These are phyloP conservation scores for Oxalis stricta DNA, from an alignment of 441 rosid genomes.

Conservation along the genomic window DNA sequence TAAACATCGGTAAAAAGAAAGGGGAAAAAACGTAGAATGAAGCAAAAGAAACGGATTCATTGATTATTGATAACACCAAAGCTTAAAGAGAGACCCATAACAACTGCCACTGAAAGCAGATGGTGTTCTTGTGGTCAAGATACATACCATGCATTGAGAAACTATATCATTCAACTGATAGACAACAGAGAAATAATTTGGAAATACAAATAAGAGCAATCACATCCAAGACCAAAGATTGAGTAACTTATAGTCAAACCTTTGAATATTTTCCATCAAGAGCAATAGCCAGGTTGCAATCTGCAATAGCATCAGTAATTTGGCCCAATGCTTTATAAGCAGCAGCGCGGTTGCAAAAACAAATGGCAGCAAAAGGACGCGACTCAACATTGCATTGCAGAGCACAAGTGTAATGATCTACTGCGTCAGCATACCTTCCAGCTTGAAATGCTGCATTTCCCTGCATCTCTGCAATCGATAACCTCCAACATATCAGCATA, in stretches of 20 bases:
- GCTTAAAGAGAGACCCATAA: too few relatives aligned
- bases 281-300: conserved; percentile 93
- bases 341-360: conserved; percentile 96
- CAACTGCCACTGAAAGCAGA: too few relatives aligned
- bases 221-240: not conserved
- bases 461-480: conserved; percentile 44
- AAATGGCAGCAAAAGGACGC: conserved; percentile 80
- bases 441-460: conserved; percentile 92
- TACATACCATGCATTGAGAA: too few relatives aligned
- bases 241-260: conserved; percentile 30
- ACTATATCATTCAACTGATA: too few relatives aligned
- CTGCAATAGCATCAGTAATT: conserved; percentile 82
- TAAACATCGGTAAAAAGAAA: not conserved
- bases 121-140: too few relatives aligned
- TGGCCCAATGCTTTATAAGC: conserved; percentile 75
- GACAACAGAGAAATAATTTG: too few relatives aligned
- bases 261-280: conserved; percentile 74
- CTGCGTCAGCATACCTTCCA: conserved; percentile 80
- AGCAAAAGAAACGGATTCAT: not conserved
- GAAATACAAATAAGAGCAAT: too few relatives aligned
- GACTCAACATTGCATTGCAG: conserved; percentile 69
- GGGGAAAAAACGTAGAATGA: not conserved
- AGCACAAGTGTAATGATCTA: conserved; percentile 80
- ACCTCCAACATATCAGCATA: conserved; percentile 2
- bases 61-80: too few relatives aligned